phyloP scores from a whole-genome alignment of 805 yeast genomes.

The Myxozyma neotropica region DNA sequence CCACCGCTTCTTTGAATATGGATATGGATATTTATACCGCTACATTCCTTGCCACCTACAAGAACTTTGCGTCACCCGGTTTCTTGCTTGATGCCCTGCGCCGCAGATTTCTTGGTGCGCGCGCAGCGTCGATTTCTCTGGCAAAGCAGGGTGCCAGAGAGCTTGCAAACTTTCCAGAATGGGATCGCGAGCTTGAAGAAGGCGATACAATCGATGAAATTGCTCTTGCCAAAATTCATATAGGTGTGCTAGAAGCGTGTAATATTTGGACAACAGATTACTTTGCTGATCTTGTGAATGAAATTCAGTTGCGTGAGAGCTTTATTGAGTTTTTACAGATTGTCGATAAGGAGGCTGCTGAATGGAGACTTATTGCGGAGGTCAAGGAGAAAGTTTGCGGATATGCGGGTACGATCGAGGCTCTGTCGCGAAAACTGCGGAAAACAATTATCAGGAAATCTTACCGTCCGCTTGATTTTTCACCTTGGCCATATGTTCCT shows the following conservation, averaged over 20 bases:
- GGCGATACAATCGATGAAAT: conserved; percentile 61
- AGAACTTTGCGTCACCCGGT: conserved; percentile 64
- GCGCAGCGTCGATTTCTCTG: conserved; percentile 61
- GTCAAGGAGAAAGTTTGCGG: conserved; percentile 13
- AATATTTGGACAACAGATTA: conserved; percentile 70
- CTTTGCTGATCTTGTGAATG: conserved; percentile 74
- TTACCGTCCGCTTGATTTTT: conserved; percentile 41
- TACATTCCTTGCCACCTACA: conserved; percentile 69
- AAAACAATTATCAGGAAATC: conserved; percentile 52
- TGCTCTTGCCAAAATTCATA: conserved; percentile 73
- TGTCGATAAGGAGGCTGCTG: conserved; percentile 64
- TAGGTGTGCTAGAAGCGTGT: conserved; percentile 78
- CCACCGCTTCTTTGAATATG: conserved; percentile 50
- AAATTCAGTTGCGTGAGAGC: conserved; percentile 57
- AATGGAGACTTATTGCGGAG: conserved; percentile 35
- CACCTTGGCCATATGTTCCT: conserved; percentile 36
- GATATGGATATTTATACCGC: conserved; percentile 66
- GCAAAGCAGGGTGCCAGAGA: conserved; percentile 36
- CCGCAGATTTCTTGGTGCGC: conserved; percentile 62
- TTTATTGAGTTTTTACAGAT: conserved; percentile 66
- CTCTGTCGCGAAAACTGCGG: conserved; percentile 64
- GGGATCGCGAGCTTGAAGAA: conserved; percentile 37
- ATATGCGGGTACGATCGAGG: conserved; percentile 40
- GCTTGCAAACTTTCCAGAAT: conserved; percentile 36
- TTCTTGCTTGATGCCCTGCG: conserved; percentile 56